phyloP scores from a whole-genome alignment of 2,329 filamentous ascomycete species.

The Teratosphaeria nubilosa region DNA sequence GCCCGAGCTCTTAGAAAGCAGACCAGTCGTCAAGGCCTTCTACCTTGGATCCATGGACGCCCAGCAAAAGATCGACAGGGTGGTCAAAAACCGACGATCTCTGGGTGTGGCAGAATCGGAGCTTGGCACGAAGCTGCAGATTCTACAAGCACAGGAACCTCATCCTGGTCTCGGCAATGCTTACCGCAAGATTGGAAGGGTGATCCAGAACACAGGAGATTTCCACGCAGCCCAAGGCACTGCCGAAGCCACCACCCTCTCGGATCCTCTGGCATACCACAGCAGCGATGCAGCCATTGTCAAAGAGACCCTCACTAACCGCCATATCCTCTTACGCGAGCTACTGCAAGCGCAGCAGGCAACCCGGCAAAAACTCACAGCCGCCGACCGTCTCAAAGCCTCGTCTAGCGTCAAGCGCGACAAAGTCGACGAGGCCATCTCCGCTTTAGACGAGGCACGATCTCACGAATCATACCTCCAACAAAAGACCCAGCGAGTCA shows the following conservation, averaged over 20 bases:
- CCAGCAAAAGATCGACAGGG: constrained; percentile 90
- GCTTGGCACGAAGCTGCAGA: constrained; percentile 79
- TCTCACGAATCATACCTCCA: constrained; percentile 70
- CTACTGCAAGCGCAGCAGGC: constrained; percentile 81
- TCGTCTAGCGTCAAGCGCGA: constrained; percentile 80
- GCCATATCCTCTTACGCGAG: constrained; percentile 90
- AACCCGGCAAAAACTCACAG: constrained; percentile 70
- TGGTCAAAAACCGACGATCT: constrained; percentile 83
- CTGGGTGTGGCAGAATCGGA: constrained; percentile 87
- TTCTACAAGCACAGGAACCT: constrained; percentile 81
- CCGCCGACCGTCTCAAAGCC: constrained; percentile 79
- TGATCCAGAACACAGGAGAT: constrained; percentile 87
- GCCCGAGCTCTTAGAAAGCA: constrained; percentile 79
- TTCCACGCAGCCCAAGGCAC: constrained; percentile 95
- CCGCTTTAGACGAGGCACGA: constrained; percentile 75
- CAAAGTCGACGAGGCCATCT: constrained; percentile 97
- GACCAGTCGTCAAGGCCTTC: constrained; percentile 88
- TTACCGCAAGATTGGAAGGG: constrained; percentile 88
- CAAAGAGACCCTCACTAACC: constrained; percentile 95
- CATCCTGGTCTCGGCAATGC: constrained; percentile 80
- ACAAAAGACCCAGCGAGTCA: constrained; percentile 81
- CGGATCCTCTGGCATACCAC: constrained; percentile 89
- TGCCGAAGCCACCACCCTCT: constrained; percentile 87
- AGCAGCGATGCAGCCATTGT: constrained; percentile 94
- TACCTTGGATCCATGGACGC: constrained; percentile 93